These are phyloP conservation scores for Sporothrix dimorphospora DNA, from an alignment of 2,329 filamentous ascomycete genomes.

Conservation along the genomic window DNA sequence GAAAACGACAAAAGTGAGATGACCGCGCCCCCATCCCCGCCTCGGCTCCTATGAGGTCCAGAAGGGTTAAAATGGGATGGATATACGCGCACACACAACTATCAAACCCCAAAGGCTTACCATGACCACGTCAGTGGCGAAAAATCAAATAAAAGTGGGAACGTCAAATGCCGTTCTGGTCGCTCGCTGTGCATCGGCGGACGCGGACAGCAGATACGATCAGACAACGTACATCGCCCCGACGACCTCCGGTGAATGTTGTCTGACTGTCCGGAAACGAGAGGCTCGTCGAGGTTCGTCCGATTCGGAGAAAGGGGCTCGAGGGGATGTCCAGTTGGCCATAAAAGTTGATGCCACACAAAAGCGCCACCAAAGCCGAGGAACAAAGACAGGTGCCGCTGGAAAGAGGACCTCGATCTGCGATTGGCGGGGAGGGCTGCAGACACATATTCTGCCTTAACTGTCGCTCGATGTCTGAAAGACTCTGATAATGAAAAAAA, in stretches of 20 bases:
- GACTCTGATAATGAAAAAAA: too few species aligned
- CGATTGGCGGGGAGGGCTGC: not conserved
- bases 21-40: not conserved
- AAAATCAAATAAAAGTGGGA: slow-evolving; percentile 19
- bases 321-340: not conserved
- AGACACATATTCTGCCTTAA: not conserved
- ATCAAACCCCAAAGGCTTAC: slow-evolving; percentile 8
- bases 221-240: slow-evolving; percentile 1
- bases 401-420: not conserved
- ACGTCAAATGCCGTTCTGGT: slow-evolving; percentile 7
- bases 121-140: slow-evolving; percentile 24
- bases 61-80: not conserved
- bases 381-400: not conserved
- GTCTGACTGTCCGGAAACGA: not conserved
- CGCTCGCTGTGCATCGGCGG: slow-evolving; percentile 8
- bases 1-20: not conserved
- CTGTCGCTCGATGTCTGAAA: not conserved
- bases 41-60: not conserved
- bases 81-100: not conserved
- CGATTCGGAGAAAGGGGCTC: not conserved
- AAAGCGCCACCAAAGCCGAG: not conserved
- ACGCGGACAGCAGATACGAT: not conserved
- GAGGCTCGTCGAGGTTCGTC: not conserved
- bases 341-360: not conserved
- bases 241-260: not conserved